Evolutionary conservation across 495 filamentous ascomycete species (phyloP).

Genomic region (Talaromyces liani): DNA sequence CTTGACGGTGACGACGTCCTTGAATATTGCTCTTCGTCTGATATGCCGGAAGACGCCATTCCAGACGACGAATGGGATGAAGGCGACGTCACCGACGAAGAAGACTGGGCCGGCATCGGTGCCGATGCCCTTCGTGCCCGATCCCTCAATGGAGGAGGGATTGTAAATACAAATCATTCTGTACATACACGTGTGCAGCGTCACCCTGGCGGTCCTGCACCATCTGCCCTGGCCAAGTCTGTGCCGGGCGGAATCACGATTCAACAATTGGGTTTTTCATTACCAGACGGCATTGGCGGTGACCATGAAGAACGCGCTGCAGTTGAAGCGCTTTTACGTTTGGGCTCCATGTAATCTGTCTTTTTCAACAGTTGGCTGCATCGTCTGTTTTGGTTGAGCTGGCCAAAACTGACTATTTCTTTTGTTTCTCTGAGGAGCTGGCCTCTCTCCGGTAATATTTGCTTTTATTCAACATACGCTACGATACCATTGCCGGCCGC

Average conservation of each 20-base stretch:
- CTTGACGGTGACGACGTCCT: slow-evolving; percentile 62
- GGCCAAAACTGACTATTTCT: not conserved
- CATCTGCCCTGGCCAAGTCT: slow-evolving; percentile 30
- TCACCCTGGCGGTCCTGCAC: slow-evolving; percentile 25
- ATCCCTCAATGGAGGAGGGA: slow-evolving; percentile 43
- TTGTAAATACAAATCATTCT: slow-evolving; percentile 21
- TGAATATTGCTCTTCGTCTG: slow-evolving; percentile 64
- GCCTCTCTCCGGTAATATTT: slow-evolving; percentile 10
- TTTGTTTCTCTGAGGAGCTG: slow-evolving; percentile 14
- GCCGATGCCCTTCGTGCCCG: slow-evolving; percentile 74
- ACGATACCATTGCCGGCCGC: slow-evolving; percentile 2
- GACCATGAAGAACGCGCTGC: slow-evolving; percentile 75
- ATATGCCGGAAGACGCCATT: slow-evolving; percentile 60
- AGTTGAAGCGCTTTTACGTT: slow-evolving; percentile 72
- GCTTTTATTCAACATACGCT: slow-evolving; percentile 12
- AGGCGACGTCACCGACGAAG: slow-evolving; percentile 88
- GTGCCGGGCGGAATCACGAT: slow-evolving; percentile 29
- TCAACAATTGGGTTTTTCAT: slow-evolving; percentile 26
- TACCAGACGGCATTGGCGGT: slow-evolving; percentile 20
- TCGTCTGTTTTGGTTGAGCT: slow-evolving; percentile 3
- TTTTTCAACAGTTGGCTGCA: slow-evolving; percentile 9
- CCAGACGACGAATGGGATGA: slow-evolving; percentile 59
- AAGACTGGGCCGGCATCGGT: slow-evolving; percentile 91
- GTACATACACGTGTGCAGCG: slow-evolving; percentile 36
- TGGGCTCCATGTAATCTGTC: slow-evolving; percentile 74